phyloP scores from a whole-genome alignment of 768 basidiomycete species.

The Amanita fuliginea region DNA sequence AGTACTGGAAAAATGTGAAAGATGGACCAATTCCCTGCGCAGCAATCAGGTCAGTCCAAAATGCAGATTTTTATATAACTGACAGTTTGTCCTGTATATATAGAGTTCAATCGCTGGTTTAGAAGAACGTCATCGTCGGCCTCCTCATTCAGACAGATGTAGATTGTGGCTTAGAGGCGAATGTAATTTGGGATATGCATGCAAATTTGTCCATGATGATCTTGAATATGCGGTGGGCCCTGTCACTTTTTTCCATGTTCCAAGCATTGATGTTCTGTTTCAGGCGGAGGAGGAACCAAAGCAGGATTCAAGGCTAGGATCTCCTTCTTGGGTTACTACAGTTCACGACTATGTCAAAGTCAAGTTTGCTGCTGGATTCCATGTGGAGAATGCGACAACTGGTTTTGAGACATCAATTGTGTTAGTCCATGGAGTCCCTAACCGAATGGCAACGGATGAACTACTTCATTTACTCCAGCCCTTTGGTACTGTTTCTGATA shows the following conservation, averaged over 20 bases:
- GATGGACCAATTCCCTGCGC: background rate
- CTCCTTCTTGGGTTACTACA: slow-evolving; percentile 12
- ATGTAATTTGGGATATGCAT: slow-evolving; percentile 18
- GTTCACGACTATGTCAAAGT: slow-evolving; percentile 47
- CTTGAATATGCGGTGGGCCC: slow-evolving; percentile 19
- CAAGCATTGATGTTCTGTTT: background rate
- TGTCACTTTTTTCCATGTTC: background rate
- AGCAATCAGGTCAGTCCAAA: background rate
- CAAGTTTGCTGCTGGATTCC: slow-evolving; percentile 49
- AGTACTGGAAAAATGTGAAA: background rate
- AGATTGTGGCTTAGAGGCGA: slow-evolving; percentile 15
- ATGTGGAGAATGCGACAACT: slow-evolving; percentile 43
- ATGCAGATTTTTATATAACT: too few species aligned
- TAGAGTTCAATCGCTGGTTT: background rate
- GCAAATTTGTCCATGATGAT: slow-evolving; percentile 20
- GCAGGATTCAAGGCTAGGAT: background rate
- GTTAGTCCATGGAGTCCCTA: slow-evolving; percentile 39
- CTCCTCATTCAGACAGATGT: slow-evolving; percentile 14
- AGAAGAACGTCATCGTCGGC: background rate
- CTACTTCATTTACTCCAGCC: slow-evolving; percentile 27
- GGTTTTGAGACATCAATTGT: slow-evolving; percentile 64
- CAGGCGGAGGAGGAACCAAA: background rate
- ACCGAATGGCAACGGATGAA: slow-evolving; percentile 17
- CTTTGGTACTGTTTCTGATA: slow-evolving; percentile 35
- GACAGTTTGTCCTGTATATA: background rate